Conservation (phyloP, 768 basidiomycete species). For the Suillus weaverae region DNA sequence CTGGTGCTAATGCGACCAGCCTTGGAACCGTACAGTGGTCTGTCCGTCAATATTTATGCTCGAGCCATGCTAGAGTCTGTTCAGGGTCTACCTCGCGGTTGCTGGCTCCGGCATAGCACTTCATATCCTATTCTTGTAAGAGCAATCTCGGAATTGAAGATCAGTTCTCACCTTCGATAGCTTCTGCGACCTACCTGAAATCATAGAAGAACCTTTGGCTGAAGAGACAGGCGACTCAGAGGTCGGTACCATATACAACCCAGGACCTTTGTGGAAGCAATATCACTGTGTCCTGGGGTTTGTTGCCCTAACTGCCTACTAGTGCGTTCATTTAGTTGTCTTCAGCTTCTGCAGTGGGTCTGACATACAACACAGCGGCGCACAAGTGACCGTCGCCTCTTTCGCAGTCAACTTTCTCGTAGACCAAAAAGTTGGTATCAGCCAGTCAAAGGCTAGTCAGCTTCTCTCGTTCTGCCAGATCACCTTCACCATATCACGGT, state of each 20-base stretch:
- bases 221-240: conserved; percentile 41
- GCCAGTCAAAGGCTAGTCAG: conserved; percentile 52
- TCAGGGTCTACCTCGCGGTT: conserved; percentile 64
- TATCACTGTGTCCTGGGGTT: conserved; percentile 68
- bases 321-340: conserved; percentile 38
- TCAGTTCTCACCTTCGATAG: conserved; percentile 28
- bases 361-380: conserved; percentile 40
- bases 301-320: conserved; percentile 68
- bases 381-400: conserved; percentile 64
- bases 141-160: conserved; percentile 5
- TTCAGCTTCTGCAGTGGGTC: not conserved
- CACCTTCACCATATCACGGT: conserved; percentile 64
- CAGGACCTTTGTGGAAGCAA: conserved; percentile 33
- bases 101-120: conserved; percentile 62
- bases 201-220: conserved; percentile 62
- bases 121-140: conserved; percentile 64
- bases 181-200: conserved; percentile 67
- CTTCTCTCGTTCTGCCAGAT: conserved; percentile 73
- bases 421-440: conserved; percentile 57
- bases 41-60: not conserved
- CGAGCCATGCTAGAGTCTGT: conserved; percentile 3
- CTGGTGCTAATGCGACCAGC: conserved; percentile 55
- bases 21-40: conserved; percentile 71
- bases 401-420: conserved; percentile 68
- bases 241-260: conserved; percentile 36